A percentile compares a stretch with the other conserved stretches of the same genome.
Evolutionary conservation across 148 eudicot genomes (phyloP).

Genomic region (Oxyria digyna): DNA sequence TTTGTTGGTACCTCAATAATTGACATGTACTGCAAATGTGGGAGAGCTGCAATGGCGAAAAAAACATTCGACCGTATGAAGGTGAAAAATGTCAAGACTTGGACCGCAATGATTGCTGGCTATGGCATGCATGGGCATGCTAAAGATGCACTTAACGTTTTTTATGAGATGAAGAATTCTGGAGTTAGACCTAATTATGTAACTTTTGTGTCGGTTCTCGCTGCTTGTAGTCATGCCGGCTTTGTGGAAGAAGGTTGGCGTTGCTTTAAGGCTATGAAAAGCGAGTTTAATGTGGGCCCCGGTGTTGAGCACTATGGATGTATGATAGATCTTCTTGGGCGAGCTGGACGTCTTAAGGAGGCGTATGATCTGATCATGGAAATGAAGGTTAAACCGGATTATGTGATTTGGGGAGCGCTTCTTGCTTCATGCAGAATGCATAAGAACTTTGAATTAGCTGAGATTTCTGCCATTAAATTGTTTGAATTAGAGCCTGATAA

Average conservation of each 20-base stretch:
- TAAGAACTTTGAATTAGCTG: slow-evolving; percentile 58
- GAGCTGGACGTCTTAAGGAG: slow-evolving; percentile 38
- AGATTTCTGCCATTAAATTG: slow-evolving; percentile 42
- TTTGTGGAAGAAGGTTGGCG: slow-evolving; percentile 52
- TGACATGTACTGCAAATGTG: slow-evolving; percentile 78
- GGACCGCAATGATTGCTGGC: slow-evolving; percentile 71
- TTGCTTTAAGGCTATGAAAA: slow-evolving; percentile 42
- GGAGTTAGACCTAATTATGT: slow-evolving; percentile 44
- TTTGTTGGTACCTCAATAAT: slow-evolving; percentile 55
- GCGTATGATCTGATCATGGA: slow-evolving; percentile 42
- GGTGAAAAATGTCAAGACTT: slow-evolving; percentile 50
- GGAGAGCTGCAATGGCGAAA: slow-evolving; percentile 41
- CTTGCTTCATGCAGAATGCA: slow-evolving; percentile 55
- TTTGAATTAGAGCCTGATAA: slow-evolving; percentile 43
- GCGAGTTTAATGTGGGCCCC: slow-evolving; percentile 31
- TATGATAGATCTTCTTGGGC: slow-evolving; percentile 72
- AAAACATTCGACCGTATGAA: slow-evolving; percentile 47
- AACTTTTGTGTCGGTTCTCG: slow-evolving; percentile 52
- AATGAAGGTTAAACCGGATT: slow-evolving; percentile 55
- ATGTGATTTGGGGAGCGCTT: slow-evolving; percentile 58
- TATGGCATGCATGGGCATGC: slow-evolving; percentile 69
- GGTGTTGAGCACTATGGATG: slow-evolving; percentile 63
- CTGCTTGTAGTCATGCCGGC: slow-evolving; percentile 75
- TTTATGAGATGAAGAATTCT: slow-evolving; percentile 41
- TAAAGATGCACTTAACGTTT: slow-evolving; percentile 46